Percentiles rank a stretch among this genome's conserved stretches.
Conservation (phyloP, 768 basidiomycete species). For the Phaeotremella fagi region DNA sequence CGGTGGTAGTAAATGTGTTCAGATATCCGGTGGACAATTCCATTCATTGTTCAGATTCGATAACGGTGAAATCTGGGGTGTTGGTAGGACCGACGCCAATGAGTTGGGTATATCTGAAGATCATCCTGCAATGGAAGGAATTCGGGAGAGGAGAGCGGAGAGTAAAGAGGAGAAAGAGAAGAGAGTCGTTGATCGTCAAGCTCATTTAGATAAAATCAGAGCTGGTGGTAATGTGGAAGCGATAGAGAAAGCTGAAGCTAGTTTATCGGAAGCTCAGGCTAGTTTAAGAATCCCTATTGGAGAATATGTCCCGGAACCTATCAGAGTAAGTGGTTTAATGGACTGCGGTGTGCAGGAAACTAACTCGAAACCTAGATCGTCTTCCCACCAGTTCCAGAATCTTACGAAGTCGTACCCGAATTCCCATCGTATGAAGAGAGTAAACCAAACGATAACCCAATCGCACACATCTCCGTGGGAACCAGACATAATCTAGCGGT, state of each 20-base stretch:
- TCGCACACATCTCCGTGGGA: slow-evolving; percentile 49
- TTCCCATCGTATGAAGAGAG: slow-evolving; percentile 42
- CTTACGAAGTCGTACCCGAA: slow-evolving; percentile 44
- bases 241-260: slow-evolving; percentile 28
- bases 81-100: slow-evolving; percentile 75
- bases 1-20: slow-evolving; percentile 50
- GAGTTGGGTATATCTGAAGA: slow-evolving; percentile 65
- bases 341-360: not conserved
- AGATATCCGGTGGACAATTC: slow-evolving; percentile 69
- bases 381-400: slow-evolving; percentile 50
- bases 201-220: slow-evolving; percentile 20
- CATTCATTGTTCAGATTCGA: slow-evolving; percentile 85
- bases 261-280: slow-evolving; percentile 30
- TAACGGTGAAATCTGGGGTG: slow-evolving; percentile 76
- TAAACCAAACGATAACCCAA: slow-evolving; percentile 38
- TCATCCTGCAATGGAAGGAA: slow-evolving; percentile 47
- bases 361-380: slow-evolving; percentile 30
- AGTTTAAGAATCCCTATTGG: slow-evolving; percentile 39
- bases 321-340: slow-evolving; percentile 29
- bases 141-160: slow-evolving; percentile 37
- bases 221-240: slow-evolving; percentile 18
- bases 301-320: slow-evolving; percentile 46
- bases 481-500: slow-evolving; percentile 51
- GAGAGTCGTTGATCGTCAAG: slow-evolving; percentile 20
- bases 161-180: slow-evolving; percentile 29